Evolutionary conservation across 352 stramenopile species (phyloP).

Genomic region (Pythium phragmitis): DNA sequence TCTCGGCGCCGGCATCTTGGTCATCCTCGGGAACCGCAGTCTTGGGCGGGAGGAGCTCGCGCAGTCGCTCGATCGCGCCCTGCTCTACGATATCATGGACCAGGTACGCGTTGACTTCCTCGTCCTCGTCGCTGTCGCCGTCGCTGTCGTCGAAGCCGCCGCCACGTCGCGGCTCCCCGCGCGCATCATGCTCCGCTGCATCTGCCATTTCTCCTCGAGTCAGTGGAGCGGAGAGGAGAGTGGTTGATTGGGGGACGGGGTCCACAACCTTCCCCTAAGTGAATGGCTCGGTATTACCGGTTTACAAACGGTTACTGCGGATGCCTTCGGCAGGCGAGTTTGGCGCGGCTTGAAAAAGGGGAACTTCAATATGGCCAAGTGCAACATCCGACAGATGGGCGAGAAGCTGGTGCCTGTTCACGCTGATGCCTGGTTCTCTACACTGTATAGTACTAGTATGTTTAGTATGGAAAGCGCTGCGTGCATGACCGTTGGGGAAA

Average conservation of each 20-base stretch:
- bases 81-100: constrained; percentile 67
- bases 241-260: neutral
- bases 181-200: neutral
- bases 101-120: constrained; percentile 38
- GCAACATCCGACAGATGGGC: constrained; percentile 16
- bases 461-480: too few relatives aligned
- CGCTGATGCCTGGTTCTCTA: too few relatives aligned
- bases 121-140: constrained; percentile 44
- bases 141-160: constrained; percentile 27
- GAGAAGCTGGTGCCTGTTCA: too few relatives aligned
- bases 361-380: constrained; percentile 23
- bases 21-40: neutral
- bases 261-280: neutral
- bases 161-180: neutral
- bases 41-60: constrained; percentile 42
- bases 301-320: neutral
- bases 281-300: neutral
- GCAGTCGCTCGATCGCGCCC: constrained; percentile 45
- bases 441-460: too few relatives aligned
- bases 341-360: too few relatives aligned
- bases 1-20: neutral
- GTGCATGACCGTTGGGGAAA: too few relatives aligned
- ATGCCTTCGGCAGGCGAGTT: too few relatives aligned
- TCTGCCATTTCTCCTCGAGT: neutral
- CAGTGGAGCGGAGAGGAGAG: neutral